Evolutionary conservation across 495 filamentous ascomycete genomes (phyloP), one percentile per base, ranked within the genome.

Genomic region (Daldinia vernicosa): DNA sequence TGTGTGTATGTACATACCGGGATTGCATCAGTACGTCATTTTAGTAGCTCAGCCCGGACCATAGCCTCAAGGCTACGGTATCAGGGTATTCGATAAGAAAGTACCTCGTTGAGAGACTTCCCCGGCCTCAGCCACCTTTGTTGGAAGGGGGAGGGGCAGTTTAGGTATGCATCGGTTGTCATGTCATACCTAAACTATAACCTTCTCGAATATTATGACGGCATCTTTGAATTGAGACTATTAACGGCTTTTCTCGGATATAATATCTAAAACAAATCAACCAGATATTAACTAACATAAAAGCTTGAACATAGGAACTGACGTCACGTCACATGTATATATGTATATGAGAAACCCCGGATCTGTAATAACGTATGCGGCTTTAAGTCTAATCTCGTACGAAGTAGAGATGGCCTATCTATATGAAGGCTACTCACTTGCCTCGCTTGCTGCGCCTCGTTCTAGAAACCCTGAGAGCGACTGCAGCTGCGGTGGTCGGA

Each of bases 391-490:
- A 54, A 60, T 68, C 65, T 68, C 37, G 28, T 52, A 39, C 43
- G 3, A 24, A 22, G 43, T 69, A 54, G 64, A 60, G 27, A 61
- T 50, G 12, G 65, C 50, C 50, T 51, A 60, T 60, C 33, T 69
- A 54, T 26, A 53, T 50, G 53, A 24, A 47, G 43, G 43, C 43
- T 24, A 47, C 43, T 24, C 22, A 47, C 43, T 24, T 47, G 43
- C 43, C 45, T 50, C 27, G 26, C 54, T n/a, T 65, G 61, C 67
- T 65, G 67, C 67, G 67, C 67, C 67, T 61, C 67, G 15, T 24
- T 69, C 55, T 70, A 33, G 52, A 57, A 63, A n/a, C 40, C 40
- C 24, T 19, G 57, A 50, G 39, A 53, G 39, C 24, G 19, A 30
- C 24, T 27, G 50, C 50, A 6, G 50, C 50, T 14, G 33, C 30